Conservation (phyloP, 176 grass and related monocot species). For the maize (Zea mays) region DNA sequence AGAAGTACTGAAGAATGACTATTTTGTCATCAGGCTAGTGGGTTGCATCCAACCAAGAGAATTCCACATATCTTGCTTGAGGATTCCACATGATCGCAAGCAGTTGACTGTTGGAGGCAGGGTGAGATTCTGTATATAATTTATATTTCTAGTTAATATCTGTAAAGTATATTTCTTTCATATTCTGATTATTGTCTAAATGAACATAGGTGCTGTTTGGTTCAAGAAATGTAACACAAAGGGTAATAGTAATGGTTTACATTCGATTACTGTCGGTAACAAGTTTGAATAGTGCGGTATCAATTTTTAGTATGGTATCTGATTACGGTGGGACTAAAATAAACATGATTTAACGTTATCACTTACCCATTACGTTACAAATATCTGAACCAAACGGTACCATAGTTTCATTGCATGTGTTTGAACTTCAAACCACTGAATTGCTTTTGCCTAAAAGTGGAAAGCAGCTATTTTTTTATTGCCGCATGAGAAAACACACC, state of each 20-base stretch:
- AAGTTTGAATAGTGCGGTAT: too few species aligned
- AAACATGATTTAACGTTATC: too few species aligned
- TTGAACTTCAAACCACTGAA: constrained; percentile 21
- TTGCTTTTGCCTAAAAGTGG: background rate
- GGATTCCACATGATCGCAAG: constrained; percentile 34
- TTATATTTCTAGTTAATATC: constrained; percentile 20
- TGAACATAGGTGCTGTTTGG: too few species aligned
- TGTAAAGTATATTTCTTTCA: background rate
- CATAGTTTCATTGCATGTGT: background rate
- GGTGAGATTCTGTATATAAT: constrained; percentile 25
- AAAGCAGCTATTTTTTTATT: background rate
- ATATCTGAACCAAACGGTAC: too few species aligned
- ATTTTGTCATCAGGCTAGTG: constrained; percentile 36
- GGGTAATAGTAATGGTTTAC: too few species aligned
- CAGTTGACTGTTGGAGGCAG: constrained; percentile 17
- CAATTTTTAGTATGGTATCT: too few species aligned
- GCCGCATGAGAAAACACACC: background rate
- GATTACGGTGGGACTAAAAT: too few species aligned
- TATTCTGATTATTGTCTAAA: background rate
- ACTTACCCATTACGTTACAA: too few species aligned
- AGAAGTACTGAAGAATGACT: constrained; percentile 41
- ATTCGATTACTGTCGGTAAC: too few species aligned
- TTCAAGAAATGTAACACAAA: too few species aligned
- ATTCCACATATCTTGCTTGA: constrained; percentile 43
- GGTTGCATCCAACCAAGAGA: constrained; percentile 46